These are phyloP conservation scores for Fragilaria radians DNA, from an alignment of 108 stramenopile genomes.

Conservation along the genomic window DNA sequence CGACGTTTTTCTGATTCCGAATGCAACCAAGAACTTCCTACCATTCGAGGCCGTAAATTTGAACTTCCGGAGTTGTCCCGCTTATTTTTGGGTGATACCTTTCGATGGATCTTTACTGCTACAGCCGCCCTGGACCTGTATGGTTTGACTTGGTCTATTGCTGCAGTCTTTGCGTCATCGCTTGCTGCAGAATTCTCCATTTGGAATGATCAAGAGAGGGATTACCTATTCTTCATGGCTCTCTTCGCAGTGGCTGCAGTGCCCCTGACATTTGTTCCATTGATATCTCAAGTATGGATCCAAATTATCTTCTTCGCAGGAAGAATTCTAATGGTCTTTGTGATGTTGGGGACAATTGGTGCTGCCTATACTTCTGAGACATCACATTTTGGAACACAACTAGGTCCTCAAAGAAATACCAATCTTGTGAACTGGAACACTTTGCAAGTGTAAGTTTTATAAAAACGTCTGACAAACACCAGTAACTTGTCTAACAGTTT, in stretches of 20 bases:
- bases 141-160: constrained; percentile 9
- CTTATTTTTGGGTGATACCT: not conserved
- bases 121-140: constrained; percentile 7
- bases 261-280: constrained; percentile 9
- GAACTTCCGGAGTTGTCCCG: constrained; percentile 2
- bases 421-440: not conserved
- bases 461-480: too few relatives aligned
- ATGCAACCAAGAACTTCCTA: not conserved
- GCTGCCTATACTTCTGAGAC: not conserved
- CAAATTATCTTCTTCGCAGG: constrained; percentile 12
- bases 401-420: not conserved
- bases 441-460: not conserved
- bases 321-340: constrained; percentile 8
- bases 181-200: constrained; percentile 10
- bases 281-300: constrained; percentile 9
- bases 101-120: not conserved
- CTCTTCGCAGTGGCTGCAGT: constrained; percentile 8
- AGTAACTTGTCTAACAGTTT: too few relatives aligned
- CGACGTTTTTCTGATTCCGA: not conserved
- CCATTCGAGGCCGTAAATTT: constrained; percentile 1
- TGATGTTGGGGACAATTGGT: constrained; percentile 12
- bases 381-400: not conserved
- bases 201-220: not conserved
- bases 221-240: constrained; percentile 6
- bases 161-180: constrained; percentile 11